phyloP scores from a whole-genome alignment of 2,329 filamentous ascomycete species.

The Fusarium tupiense region DNA sequence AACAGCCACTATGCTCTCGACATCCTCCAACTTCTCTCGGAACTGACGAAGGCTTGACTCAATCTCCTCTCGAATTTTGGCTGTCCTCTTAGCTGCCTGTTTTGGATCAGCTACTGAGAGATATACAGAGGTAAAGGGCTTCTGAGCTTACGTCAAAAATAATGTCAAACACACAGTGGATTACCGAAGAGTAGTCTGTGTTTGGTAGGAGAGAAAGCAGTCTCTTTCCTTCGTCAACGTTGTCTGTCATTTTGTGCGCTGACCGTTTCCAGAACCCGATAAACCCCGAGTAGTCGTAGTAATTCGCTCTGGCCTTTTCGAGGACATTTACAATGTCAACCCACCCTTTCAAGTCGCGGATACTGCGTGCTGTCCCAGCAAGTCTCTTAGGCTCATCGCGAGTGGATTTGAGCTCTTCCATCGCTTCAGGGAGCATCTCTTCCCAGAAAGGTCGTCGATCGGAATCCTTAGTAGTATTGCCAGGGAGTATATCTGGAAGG shows the following conservation, averaged over 20 bases:
- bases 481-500: fast-evolving
- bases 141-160: not conserved
- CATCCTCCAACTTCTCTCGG: not conserved
- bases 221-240: not conserved
- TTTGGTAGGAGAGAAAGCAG: not conserved
- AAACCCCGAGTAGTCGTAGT: not conserved
- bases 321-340: not conserved
- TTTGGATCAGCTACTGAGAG: fast-evolving
- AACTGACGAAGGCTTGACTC: not conserved
- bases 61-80: not conserved
- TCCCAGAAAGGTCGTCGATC: not conserved
- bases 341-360: not conserved
- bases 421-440: not conserved
- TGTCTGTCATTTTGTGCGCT: not conserved
- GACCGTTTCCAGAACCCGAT: not conserved
- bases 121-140: fast-evolving
- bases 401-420: not conserved
- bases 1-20: not conserved
- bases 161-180: not conserved
- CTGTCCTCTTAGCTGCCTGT: not conserved
- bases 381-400: not conserved
- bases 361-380: not conserved
- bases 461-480: fast-evolving
- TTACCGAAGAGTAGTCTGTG: not conserved
- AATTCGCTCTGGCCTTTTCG: not conserved